Evolutionary conservation across 208 protist genomes (phyloP), one percentile per base, ranked within the genome.

Genomic region (Sergeia podlipaevii): DNA sequence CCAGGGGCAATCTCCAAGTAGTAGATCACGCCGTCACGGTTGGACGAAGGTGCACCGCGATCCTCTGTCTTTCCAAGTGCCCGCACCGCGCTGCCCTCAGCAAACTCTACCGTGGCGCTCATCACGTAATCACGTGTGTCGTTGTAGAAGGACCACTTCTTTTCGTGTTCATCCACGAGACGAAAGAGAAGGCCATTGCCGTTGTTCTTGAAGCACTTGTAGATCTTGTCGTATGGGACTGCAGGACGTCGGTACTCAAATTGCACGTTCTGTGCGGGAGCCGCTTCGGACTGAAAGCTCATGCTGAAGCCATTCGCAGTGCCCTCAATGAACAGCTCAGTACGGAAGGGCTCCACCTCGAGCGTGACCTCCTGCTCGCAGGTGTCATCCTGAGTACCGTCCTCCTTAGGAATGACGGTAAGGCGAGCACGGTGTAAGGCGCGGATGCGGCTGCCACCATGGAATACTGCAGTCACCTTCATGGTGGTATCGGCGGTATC

Each of bases 101-200:
- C 60, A 68, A 93, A 89, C 39, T 64, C 62, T 6, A 84, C 73
- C 28, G 68, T 87, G 41, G 72, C 69, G 32, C 73, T 67, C 85
- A 93, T 93, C 30, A 71, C 62, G 56, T 82, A 90, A 4, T 85
- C 66, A 23, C 57, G 47, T 1, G 85, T 88, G 63, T 93, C 81
- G 64, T 93, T 93, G 70, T 93, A 84, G 69, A 88, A 93, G 49
- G 70, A 72, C 85, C 85, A 93, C 45, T 60, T 72, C 27, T 67
- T 64, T 15, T 50, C 48, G 43, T 59, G 37, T 33, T 74, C 62
- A 29, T 89, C 77, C n/a, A 89, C 80, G 8, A 93, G 74, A 61
- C 85, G 85, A 58, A 89, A 93, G 46, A 93, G 64, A 20, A 93
- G 75, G 3, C 81, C 85, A 65, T 89, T 89, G 44, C 67, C 70